A percentile compares a stretch with the other conserved stretches of the same genome.
These are phyloP conservation scores for Hypoxylon sp. DNA, from an alignment of 2,329 filamentous ascomycete genomes.

Conservation along the genomic window DNA sequence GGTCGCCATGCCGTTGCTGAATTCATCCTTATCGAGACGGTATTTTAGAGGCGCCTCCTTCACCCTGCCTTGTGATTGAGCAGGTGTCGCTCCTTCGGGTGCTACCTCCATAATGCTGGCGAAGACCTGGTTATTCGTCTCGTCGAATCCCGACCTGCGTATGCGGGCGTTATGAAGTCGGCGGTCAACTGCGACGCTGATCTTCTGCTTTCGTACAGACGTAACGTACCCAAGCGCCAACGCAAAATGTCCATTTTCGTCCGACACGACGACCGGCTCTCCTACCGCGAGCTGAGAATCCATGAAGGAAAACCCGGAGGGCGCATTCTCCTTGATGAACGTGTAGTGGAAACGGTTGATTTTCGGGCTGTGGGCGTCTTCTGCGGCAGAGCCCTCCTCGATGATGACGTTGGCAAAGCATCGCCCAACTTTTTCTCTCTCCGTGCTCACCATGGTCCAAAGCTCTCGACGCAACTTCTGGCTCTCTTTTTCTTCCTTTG, in stretches of 20 bases:
- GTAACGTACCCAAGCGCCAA: constrained; percentile 92
- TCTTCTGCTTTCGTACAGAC: constrained; percentile 77
- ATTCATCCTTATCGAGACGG: constrained; percentile 96
- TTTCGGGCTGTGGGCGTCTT: constrained; percentile 77
- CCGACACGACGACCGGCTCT: constrained; percentile 95
- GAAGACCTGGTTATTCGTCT: constrained; percentile 84
- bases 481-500: constrained; percentile 92
- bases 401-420: constrained; percentile 92
- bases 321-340: constrained; percentile 76
- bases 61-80: constrained; percentile 64
- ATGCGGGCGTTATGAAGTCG: constrained; percentile 87
- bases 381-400: constrained; percentile 77
- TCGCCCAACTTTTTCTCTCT: constrained; percentile 87
- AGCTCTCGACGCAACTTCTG: constrained; percentile 89
- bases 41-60: constrained; percentile 73
- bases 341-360: constrained; percentile 94
- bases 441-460: constrained; percentile 93
- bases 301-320: constrained; percentile 80
- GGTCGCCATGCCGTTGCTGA: constrained; percentile 96
- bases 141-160: constrained; percentile 80
- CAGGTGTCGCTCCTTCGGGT: constrained; percentile 64
- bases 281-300: constrained; percentile 90
- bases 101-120: constrained; percentile 90
- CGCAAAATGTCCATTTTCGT: constrained; percentile 94
- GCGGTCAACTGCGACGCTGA: constrained; percentile 91